Base-by-base conservation (phyloP, 768 basidiomycete species). In the Leccinum barrowsii region DNA sequence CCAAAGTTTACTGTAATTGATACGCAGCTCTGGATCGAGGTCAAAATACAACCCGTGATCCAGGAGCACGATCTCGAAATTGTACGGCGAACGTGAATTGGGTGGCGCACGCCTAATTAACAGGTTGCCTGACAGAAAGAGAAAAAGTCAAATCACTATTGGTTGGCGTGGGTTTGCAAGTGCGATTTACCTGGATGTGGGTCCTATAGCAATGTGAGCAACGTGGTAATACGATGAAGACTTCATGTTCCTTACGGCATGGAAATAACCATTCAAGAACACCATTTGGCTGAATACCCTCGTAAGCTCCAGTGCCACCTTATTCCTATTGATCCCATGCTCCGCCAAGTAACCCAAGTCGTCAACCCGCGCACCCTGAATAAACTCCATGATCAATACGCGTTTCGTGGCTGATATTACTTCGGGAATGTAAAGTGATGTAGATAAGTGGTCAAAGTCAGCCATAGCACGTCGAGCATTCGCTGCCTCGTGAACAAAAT, bases 31-130 rank as follows among this genome's bases (percentile, higher is more conserved):
- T 19, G 84, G 75, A 56, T 92, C 87, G 4, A 99, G 78, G 68
- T 97, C 94, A 64, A 98, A 98, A 73, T 98, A 96, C 17, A 94
- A 76, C 4, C 92, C 96, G 63, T 98, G 95, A 68, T 99, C 97
- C 59, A 99, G 78, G 1, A 98, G 80, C 24, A 92, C 94, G 52
- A 98, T 90, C 69, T 99, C 97, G 65, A 98, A 98, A 70, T 98
- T 98, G 75, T 91, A 91, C 0, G 92, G 91, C 8, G 92, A 93
- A 57, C 77, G 81, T 1, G 92, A 89, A 3, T 60, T 63, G 15
- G 67, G 62, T 7, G 82, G 80, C 6, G 88, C 83, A 1, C 89
- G 85, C 56, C 97, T 85, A 49, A 99, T 97, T 28, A 98, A 78
- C 24, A 99, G 78, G 71, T 98, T 98, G 5, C 95, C 95, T 82